A percentile compares a stretch with the other conserved stretches of the same genome.
Evolutionary conservation across 176 grass and related monocot genomes (phyloP).

Genomic region (Eragrostis nindensis): DNA sequence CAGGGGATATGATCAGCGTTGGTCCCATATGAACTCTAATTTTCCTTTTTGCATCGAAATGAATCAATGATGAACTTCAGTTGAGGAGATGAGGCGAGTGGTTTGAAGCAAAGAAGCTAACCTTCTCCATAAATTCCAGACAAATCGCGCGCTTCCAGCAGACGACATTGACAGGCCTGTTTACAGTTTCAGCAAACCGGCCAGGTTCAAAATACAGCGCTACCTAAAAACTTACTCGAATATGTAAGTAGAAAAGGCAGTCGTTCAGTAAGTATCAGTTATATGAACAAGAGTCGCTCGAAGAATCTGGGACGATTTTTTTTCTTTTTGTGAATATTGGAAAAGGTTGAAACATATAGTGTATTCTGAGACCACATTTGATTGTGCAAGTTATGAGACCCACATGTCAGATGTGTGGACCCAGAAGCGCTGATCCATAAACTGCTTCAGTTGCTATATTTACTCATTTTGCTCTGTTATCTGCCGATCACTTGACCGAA

Average conservation of each 20-base stretch:
- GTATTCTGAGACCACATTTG: background rate
- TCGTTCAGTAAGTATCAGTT: too few relatives aligned
- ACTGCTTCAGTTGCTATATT: too few relatives aligned
- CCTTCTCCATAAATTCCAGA: conserved; percentile 96
- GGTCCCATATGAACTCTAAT: too few relatives aligned
- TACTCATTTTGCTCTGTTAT: too few relatives aligned
- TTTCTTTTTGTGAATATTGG: too few relatives aligned
- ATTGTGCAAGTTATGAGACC: background rate
- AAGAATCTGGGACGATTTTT: background rate
- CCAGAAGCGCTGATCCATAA: too few relatives aligned
- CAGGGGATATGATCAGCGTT: background rate
- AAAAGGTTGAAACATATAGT: background rate
- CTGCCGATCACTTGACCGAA: background rate
- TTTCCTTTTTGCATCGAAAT: too few relatives aligned
- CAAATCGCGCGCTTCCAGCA: conserved; percentile 98
- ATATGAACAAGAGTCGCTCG: background rate
- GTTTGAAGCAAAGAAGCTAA: conserved; percentile 50
- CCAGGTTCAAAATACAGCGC: background rate
- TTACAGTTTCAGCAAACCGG: background rate
- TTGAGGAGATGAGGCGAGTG: background rate
- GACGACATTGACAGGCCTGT: conserved; percentile 83
- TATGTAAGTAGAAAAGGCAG: too few relatives aligned
- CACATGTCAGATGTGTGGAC: background rate
- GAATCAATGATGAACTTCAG: background rate
- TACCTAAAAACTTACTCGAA: background rate